Percentiles rank a stretch among this genome's conserved stretches.
These are phyloP conservation scores for Penicillium verhagenii DNA, from an alignment of 495 filamentous ascomycete species.

Conservation along the genomic window DNA sequence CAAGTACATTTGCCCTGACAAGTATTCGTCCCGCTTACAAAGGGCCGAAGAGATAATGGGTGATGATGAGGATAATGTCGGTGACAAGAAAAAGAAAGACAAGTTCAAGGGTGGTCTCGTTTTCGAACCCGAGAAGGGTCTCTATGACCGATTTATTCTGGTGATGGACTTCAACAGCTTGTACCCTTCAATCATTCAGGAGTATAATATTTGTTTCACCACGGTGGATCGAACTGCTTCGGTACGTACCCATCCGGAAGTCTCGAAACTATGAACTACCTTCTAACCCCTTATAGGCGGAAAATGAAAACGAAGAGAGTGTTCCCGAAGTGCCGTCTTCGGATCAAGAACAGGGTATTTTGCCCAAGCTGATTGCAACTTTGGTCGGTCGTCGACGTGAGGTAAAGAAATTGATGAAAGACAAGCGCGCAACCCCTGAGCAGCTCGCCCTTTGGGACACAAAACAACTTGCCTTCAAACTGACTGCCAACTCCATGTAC, in stretches of 20 bases:
- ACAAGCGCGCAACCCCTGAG: constrained; percentile 79
- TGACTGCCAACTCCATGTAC: constrained; percentile 99
- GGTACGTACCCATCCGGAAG: constrained; percentile 37
- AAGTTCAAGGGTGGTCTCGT: constrained; percentile 98
- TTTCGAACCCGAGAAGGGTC: constrained; percentile 94
- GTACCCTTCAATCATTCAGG: constrained; percentile 98
- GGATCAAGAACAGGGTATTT: constrained; percentile 71
- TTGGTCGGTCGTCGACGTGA: constrained; percentile 82
- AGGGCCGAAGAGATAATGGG: constrained; percentile 64
- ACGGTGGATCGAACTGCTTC: constrained; percentile 76
- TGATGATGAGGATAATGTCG: constrained; percentile 68
- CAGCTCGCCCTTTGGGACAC: constrained; percentile 96
- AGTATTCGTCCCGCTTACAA: constrained; percentile 67
- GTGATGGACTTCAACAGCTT: constrained; percentile 99
- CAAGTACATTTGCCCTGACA: constrained; percentile 97
- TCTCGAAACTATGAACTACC: not conserved
- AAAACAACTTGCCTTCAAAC: constrained; percentile 92
- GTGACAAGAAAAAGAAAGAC: constrained; percentile 97
- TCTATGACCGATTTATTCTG: constrained; percentile 94
- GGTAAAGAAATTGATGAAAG: constrained; percentile 96
- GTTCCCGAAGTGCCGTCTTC: constrained; percentile 70
- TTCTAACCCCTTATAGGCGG: constrained; percentile 46
- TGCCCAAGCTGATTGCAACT: constrained; percentile 86
- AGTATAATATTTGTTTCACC: constrained; percentile 99
- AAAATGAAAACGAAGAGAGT: constrained; percentile 73